These are phyloP conservation scores for Citrullus amarus DNA, from an alignment of 306 rosid species.

Conservation along the genomic window DNA sequence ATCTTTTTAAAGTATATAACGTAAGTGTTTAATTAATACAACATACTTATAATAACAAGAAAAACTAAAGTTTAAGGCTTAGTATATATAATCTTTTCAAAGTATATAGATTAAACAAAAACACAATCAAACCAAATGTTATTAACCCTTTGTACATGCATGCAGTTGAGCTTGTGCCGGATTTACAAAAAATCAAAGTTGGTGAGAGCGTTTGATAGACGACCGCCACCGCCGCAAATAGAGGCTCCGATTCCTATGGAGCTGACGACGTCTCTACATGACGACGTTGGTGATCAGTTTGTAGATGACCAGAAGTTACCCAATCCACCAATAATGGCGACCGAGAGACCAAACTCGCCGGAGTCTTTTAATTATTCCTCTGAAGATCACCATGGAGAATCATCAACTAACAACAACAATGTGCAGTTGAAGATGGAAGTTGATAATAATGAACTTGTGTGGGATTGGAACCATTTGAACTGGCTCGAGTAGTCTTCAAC, in stretches of 20 bases:
- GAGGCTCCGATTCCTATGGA: background rate
- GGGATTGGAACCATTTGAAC: conserved; percentile 1
- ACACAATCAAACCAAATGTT: too few species aligned
- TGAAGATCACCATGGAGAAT: background rate
- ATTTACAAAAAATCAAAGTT: conserved; percentile 1
- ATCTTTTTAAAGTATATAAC: too few species aligned
- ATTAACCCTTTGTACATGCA: background rate
- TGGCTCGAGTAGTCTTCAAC: background rate
- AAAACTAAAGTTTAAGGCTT: too few species aligned
- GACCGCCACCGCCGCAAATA: background rate
- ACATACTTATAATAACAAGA: too few species aligned
- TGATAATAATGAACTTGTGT: background rate
- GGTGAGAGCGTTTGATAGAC: background rate
- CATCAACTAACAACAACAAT: background rate
- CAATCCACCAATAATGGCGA: background rate
- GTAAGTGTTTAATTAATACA: too few species aligned
- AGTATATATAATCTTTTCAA: too few species aligned
- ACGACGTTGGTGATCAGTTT: background rate
- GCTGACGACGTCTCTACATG: background rate
- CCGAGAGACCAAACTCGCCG: background rate
- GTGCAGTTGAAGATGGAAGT: background rate
- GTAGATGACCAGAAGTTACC: background rate
- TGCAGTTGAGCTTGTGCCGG: conserved; percentile 3
- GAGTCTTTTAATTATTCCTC: background rate
- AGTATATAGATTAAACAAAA: too few species aligned